phyloP scores from a whole-genome alignment of 345 rosid species.

The Eucalyptus marginata region DNA sequence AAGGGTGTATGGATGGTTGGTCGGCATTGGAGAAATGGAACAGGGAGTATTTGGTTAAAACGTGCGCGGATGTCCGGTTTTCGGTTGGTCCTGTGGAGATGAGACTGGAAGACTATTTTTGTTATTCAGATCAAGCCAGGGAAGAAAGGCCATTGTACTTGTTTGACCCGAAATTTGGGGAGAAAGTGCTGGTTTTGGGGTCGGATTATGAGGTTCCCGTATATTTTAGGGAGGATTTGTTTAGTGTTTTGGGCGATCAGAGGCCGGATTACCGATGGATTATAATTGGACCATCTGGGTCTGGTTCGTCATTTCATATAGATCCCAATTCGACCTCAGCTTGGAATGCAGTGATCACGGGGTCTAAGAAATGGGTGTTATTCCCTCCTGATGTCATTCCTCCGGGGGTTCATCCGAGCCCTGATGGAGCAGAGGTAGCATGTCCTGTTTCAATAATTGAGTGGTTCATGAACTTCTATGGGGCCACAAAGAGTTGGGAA shows the following conservation, averaged over 20 bases:
- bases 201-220: conserved; percentile 66
- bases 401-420: conserved; percentile 94
- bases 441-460: conserved; percentile 93
- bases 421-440: conserved; percentile 97
- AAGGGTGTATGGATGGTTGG: conserved; percentile 83
- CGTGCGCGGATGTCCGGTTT: conserved; percentile 45
- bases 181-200: conserved; percentile 61
- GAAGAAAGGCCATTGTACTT: conserved; percentile 96
- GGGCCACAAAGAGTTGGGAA: conserved; percentile 59
- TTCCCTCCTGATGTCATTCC: conserved; percentile 94
- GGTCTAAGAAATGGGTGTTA: conserved; percentile 92
- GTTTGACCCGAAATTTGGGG: conserved; percentile 84
- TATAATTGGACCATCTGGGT: conserved; percentile 87
- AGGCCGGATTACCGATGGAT: conserved; percentile 95
- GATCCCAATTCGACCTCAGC: conserved; percentile 99
- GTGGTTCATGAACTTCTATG: conserved; percentile 98
- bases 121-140: conserved; percentile 55
- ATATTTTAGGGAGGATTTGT: conserved; percentile 83
- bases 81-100: conserved; percentile 83
- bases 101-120: conserved; percentile 66
- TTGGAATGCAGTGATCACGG: conserved; percentile 89
- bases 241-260: conserved; percentile 65
- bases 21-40: conserved; percentile 58
- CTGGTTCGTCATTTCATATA: conserved; percentile 95
- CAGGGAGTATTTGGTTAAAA: conserved; percentile 48